Evolutionary conservation across 179 eudicot genomes (phyloP).

Genomic region (Dionaea muscipula): DNA sequence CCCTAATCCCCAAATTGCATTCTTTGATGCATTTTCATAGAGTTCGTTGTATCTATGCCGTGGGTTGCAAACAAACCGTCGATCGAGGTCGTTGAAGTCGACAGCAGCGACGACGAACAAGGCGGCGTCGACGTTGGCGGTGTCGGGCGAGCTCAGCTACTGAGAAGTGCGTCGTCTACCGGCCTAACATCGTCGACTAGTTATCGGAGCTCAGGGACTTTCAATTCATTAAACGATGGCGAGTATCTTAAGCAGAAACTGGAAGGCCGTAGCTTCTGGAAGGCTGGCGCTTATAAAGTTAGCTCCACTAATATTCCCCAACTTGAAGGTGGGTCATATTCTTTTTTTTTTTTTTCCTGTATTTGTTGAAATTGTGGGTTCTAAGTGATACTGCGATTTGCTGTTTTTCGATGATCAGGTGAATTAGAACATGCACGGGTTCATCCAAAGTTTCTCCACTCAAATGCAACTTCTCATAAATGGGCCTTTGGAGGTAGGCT

Average conservation of each 20-base stretch:
- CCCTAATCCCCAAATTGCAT: no score
- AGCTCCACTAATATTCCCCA: conserved; percentile 32
- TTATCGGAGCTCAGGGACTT: neutral
- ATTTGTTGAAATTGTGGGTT: neutral
- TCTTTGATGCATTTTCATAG: no score
- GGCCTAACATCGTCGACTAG: no score
- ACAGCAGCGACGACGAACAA: no score
- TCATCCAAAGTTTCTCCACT: conserved; percentile 92
- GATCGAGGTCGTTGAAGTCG: no score
- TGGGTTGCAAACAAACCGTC: no score
- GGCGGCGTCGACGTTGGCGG: no score
- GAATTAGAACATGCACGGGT: conserved; percentile 96
- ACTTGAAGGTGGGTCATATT: neutral
- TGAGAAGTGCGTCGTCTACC: no score
- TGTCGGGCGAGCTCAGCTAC: no score
- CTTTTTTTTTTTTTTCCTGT: no score
- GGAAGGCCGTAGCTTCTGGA: conserved; percentile 80
- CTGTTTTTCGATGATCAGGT: conserved; percentile 23
- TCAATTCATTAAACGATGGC: conserved; percentile 2
- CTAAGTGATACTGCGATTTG: neutral
- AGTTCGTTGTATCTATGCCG: no score
- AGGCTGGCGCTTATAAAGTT: conserved; percentile 56
- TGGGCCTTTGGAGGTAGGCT: conserved; percentile 90
- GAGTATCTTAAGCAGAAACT: conserved; percentile 22
- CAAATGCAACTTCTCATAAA: conserved; percentile 94